Evolutionary conservation across 805 yeast genomes (phyloP), one percentile per base, ranked within the genome.

Genomic region (Hanseniaspora pseudoguilliermondii): DNA sequence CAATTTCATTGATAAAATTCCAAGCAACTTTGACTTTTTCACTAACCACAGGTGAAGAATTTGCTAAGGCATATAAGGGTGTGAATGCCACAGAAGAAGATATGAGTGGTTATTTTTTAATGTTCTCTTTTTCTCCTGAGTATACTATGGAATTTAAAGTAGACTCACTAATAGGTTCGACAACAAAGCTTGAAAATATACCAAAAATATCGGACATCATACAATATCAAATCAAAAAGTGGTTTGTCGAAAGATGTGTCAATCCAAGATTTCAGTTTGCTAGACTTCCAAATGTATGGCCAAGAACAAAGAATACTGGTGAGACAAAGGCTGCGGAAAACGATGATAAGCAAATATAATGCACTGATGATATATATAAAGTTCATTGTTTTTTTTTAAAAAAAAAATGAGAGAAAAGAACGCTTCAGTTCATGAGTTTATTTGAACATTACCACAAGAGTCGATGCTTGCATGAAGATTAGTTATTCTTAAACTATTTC

Each of bases 161-260:
- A n/a, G 82, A 82, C 63, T 87, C 96, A 1, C 71, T 91, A 41
- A 87, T 93, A 52, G 99, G 99, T 0, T 86, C 97, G 0, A 76
- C 95, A 49, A 87, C 97, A 0, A 85, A 91, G 65, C 73, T 93
- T 29, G 95, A 90, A 68, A 88, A 93, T 63, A 86, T 93, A 16
- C 98, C 99, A 8, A 89, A 93, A 64, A 81, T 93, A 40, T 81
- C 95, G 10, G 82, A 86, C 57, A 71, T 93, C 43, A 82, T 93
- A 42, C 97, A 93, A 65, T 80, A 80, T 57, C 83, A 83, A 58
- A 75, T 93, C 41, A 76, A 93, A 59, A 82, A 82, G 55, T 89
- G 96, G 95, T 90, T 93, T 65, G 82, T 83, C 18, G 97, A 91
- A 62, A 75, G 96, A 59, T 88, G 96, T 65, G 93, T 93, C 13